Percentiles rank a stretch among this genome's conserved stretches.
Evolutionary conservation across 2,329 filamentous ascomycete genomes (phyloP).

Genomic region (Lachnum nothofagi): DNA sequence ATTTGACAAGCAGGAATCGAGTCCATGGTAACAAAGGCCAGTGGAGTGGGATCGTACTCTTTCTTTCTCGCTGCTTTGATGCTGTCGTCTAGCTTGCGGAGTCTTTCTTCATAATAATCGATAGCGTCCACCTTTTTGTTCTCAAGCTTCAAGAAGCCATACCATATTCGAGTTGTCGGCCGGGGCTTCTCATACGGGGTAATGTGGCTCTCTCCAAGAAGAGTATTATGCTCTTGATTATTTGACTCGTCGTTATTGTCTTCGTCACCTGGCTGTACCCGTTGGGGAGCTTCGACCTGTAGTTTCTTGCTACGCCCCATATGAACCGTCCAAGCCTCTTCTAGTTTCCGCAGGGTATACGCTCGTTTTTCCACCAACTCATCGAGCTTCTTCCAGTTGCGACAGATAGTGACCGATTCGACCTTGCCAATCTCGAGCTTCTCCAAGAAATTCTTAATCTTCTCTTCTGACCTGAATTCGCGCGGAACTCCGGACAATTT

Average conservation of each 20-base stretch:
- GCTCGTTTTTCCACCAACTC: slow-evolving; percentile 63
- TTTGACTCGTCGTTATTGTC: slow-evolving; percentile 38
- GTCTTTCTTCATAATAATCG: slow-evolving; percentile 85
- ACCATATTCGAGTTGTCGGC: slow-evolving; percentile 71
- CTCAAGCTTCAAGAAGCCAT: slow-evolving; percentile 68
- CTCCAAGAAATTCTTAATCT: slow-evolving; percentile 82
- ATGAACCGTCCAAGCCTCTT: slow-evolving; percentile 77
- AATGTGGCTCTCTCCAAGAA: slow-evolving; percentile 46
- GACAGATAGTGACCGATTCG: slow-evolving; percentile 78
- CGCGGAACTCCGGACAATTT: slow-evolving; percentile 80
- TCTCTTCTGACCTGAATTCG: slow-evolving; percentile 72
- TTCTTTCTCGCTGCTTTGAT: slow-evolving; percentile 67
- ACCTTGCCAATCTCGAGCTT: slow-evolving; percentile 84
- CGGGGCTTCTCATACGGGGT: slow-evolving; percentile 43
- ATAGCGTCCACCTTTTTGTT: slow-evolving; percentile 80
- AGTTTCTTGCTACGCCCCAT: slow-evolving; percentile 52
- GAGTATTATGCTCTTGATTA: slow-evolving; percentile 52
- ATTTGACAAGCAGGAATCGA: slow-evolving; percentile 89
- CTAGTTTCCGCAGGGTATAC: slow-evolving; percentile 63
- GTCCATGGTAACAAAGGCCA: slow-evolving; percentile 97
- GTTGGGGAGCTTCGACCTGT: slow-evolving; percentile 39
- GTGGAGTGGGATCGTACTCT: slow-evolving; percentile 69
- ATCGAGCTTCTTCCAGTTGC: slow-evolving; percentile 81
- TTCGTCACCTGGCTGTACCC: slow-evolving; percentile 24
- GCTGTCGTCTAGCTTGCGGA: slow-evolving; percentile 71